These are phyloP conservation scores for Salix koriyanagi DNA, from an alignment of 345 rosid species.

Conservation along the genomic window DNA sequence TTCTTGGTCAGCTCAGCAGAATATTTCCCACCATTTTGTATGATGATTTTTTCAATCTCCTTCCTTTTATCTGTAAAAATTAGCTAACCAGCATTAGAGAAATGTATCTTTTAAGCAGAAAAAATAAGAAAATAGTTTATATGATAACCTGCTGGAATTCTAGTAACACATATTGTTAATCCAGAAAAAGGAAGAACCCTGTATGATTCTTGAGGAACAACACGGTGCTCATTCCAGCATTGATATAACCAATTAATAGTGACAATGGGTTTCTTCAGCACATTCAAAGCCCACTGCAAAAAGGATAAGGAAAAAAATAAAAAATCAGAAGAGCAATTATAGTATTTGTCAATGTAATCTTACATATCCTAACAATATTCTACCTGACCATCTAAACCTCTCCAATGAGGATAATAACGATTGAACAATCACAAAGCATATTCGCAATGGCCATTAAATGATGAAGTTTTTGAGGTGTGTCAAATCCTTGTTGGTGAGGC, in stretches of 20 bases:
- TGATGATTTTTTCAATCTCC: slow-evolving; percentile 56
- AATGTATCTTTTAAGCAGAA: slow-evolving; percentile 12
- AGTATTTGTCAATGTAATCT: background rate
- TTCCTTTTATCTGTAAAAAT: slow-evolving; percentile 64
- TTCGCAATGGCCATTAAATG: background rate
- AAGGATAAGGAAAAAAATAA: background rate
- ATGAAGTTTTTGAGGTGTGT: background rate
- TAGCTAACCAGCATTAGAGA: slow-evolving; percentile 26
- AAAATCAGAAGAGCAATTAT: background rate
- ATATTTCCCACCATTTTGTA: slow-evolving; percentile 79
- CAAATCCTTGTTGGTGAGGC: background rate
- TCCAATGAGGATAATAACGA: background rate
- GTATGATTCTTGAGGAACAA: slow-evolving; percentile 84
- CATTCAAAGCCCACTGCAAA: slow-evolving; percentile 83
- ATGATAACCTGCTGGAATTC: slow-evolving; percentile 61
- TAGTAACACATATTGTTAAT: slow-evolving; percentile 74
- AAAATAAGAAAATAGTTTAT: slow-evolving; percentile 8
- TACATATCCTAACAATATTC: background rate
- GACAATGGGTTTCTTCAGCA: slow-evolving; percentile 74
- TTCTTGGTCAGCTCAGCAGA: slow-evolving; percentile 73
- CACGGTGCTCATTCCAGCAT: slow-evolving; percentile 91
- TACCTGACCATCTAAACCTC: background rate
- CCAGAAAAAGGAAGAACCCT: slow-evolving; percentile 90
- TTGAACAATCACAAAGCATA: background rate
- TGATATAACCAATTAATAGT: slow-evolving; percentile 74